A percentile compares a stretch with the other conserved stretches of the same genome.
phyloP scores from a whole-genome alignment of 1,139 yeast species.

The Taphrina flavorubra region DNA sequence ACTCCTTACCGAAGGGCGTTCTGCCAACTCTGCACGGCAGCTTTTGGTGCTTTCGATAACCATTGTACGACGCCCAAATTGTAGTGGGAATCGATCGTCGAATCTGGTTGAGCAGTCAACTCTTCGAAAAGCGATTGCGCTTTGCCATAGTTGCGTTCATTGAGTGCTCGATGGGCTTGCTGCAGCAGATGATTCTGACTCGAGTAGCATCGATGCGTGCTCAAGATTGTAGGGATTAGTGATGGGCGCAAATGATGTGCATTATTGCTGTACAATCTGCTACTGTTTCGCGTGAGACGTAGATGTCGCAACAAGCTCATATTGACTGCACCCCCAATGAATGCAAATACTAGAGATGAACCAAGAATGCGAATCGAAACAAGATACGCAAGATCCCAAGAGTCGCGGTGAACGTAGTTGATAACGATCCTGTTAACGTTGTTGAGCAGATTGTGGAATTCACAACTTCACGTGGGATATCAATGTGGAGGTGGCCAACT shows the following conservation, averaged over 20 bases:
- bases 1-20: slow-evolving; percentile 16
- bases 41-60: slow-evolving; percentile 23
- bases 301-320: too few relatives aligned
- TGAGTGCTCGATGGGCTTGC: slow-evolving; percentile 36
- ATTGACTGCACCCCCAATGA: too few relatives aligned
- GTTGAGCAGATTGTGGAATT: too few relatives aligned
- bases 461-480: too few relatives aligned
- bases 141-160: slow-evolving; percentile 17
- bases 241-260: not conserved
- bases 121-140: slow-evolving; percentile 20
- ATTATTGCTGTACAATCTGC: not conserved
- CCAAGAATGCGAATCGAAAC: too few relatives aligned
- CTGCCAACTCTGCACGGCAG: slow-evolving; percentile 24
- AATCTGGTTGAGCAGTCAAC: not conserved
- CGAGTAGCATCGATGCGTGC: not conserved
- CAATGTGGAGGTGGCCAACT: too few relatives aligned
- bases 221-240: not conserved
- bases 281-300: too few relatives aligned
- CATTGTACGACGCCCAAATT: slow-evolving; percentile 38
- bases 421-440: too few relatives aligned
- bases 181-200: slow-evolving; percentile 1
- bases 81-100: slow-evolving; percentile 24
- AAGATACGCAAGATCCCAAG: too few relatives aligned
- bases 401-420: too few relatives aligned
- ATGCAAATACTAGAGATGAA: too few relatives aligned